phyloP scores from a whole-genome alignment of 1,139 yeast species.

The Nakaseomyces glabratus region DNA sequence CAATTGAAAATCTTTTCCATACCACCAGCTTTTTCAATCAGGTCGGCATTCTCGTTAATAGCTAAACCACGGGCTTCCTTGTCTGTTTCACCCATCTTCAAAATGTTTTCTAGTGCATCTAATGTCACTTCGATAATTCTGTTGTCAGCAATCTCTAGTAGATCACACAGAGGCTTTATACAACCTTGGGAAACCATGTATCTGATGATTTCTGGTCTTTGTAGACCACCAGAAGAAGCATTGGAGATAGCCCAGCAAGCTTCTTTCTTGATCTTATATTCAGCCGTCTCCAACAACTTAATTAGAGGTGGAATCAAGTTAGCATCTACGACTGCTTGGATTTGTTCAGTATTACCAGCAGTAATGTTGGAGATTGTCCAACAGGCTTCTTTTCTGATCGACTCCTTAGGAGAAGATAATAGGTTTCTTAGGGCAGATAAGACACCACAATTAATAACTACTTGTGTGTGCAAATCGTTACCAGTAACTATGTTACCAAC shows the following conservation, averaged over 20 bases:
- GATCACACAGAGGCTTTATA: constrained; percentile 93
- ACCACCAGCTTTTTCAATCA: constrained; percentile 96
- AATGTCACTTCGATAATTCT: constrained; percentile 90
- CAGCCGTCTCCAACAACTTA: constrained; percentile 69
- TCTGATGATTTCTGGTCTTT: constrained; percentile 86
- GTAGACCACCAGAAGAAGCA: constrained; percentile 91
- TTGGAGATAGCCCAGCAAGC: constrained; percentile 99
- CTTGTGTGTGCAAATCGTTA: constrained; percentile 89
- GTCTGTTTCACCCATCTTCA: constrained; percentile 90
- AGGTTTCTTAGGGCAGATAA: constrained; percentile 76
- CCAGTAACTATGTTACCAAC: constrained; percentile 98
- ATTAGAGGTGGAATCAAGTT: constrained; percentile 90
- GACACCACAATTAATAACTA: constrained; percentile 89
- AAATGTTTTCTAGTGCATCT: constrained; percentile 88
- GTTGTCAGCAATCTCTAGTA: constrained; percentile 78
- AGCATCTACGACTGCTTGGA: constrained; percentile 92
- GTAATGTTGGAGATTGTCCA: constrained; percentile 98
- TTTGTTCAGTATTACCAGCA: constrained; percentile 92
- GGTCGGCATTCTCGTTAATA: constrained; percentile 80
- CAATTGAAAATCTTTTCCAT: constrained; percentile 93
- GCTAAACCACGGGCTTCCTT: constrained; percentile 63
- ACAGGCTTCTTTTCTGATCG: constrained; percentile 93
- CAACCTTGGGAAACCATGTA: constrained; percentile 92
- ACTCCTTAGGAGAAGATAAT: constrained; percentile 77
- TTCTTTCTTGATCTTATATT: constrained; percentile 92